phyloP scores from a whole-genome alignment of 495 filamentous ascomycete species.

The Echria macrotheca region DNA sequence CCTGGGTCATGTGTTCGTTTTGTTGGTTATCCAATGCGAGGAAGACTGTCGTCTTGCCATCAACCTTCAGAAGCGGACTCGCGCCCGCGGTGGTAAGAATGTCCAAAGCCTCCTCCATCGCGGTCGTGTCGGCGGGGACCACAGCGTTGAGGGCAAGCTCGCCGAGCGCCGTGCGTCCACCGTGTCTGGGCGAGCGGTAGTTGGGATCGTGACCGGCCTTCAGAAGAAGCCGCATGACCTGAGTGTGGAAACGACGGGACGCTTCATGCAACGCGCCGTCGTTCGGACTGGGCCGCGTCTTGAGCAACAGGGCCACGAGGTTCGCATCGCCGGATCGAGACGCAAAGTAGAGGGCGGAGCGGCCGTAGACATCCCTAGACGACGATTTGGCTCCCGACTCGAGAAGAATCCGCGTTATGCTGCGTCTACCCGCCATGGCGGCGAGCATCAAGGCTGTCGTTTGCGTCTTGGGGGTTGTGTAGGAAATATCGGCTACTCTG shows the following conservation, averaged over 20 bases:
- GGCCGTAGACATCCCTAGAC: slow-evolving; percentile 31
- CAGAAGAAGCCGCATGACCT: slow-evolving; percentile 33
- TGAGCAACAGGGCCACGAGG: slow-evolving; percentile 18
- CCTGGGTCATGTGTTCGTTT: slow-evolving; percentile 29
- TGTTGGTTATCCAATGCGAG: slow-evolving; percentile 36
- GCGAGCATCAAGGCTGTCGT: slow-evolving; percentile 38
- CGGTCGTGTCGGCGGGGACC: slow-evolving; percentile 24
- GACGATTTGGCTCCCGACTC: slow-evolving; percentile 34
- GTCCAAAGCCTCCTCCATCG: slow-evolving; percentile 30
- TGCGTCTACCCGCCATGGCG: slow-evolving; percentile 28
- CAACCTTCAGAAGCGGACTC: slow-evolving; percentile 30
- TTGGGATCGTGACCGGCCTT: slow-evolving; percentile 43
- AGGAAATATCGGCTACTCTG: slow-evolving; percentile 31
- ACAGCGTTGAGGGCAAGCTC: slow-evolving; percentile 35
- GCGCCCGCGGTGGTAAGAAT: slow-evolving; percentile 33
- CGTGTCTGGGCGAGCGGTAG: slow-evolving; percentile 35
- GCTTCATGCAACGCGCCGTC: slow-evolving; percentile 43
- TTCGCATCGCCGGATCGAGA: slow-evolving; percentile 19
- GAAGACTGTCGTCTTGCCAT: slow-evolving; percentile 38
- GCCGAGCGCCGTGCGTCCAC: slow-evolving; percentile 37
- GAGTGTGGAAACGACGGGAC: slow-evolving; percentile 31
- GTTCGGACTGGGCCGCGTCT: slow-evolving; percentile 22
- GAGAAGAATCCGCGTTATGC: slow-evolving; percentile 32
- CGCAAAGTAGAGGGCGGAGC: slow-evolving; percentile 38
- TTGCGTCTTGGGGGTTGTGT: slow-evolving; percentile 30